These are phyloP conservation scores for Phytophthora megakarya DNA, from an alignment of 352 stramenopile genomes.

Conservation along the genomic window DNA sequence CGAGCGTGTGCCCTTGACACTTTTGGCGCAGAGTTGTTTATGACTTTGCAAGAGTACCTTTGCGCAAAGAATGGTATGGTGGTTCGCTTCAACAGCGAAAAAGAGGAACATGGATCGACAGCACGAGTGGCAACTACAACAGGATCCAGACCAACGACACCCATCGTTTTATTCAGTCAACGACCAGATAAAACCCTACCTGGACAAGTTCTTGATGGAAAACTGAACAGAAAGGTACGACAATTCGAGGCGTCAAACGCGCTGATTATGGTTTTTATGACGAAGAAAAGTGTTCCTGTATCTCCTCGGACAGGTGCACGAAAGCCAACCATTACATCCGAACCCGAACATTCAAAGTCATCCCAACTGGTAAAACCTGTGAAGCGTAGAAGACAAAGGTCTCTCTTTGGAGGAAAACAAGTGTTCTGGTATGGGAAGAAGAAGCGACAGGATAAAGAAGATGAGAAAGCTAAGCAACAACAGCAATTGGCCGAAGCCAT, in stretches of 20 bases:
- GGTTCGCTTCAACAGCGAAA: constrained; percentile 19
- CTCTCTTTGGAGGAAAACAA: constrained; percentile 28
- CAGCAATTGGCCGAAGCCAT: constrained; percentile 11
- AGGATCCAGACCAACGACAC: neutral
- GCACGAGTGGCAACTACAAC: neutral
- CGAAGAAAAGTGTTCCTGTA: constrained; percentile 18
- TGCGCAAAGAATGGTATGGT: constrained; percentile 53
- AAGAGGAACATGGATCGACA: constrained; percentile 5
- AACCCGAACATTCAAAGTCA: neutral
- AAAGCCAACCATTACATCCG: neutral
- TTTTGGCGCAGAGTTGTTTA: constrained; percentile 46
- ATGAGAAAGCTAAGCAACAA: constrained; percentile 11
- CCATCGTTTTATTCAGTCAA: constrained; percentile 34
- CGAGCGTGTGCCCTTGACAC: constrained; percentile 60
- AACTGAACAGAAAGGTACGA: constrained; percentile 39
- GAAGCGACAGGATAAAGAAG: constrained; percentile 28
- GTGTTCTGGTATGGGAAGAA: constrained; percentile 36
- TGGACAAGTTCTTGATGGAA: constrained; percentile 20
- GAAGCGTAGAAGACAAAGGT: constrained; percentile 20
- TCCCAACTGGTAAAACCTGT: neutral
- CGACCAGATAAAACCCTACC: constrained; percentile 35
- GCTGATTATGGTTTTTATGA: constrained; percentile 38
- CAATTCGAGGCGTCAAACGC: constrained; percentile 38
- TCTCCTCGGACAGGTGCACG: neutral
- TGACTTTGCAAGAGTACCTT: constrained; percentile 50